phyloP scores from a whole-genome alignment of 2,329 filamentous ascomycete species.

The Xylaria polymorpha region DNA sequence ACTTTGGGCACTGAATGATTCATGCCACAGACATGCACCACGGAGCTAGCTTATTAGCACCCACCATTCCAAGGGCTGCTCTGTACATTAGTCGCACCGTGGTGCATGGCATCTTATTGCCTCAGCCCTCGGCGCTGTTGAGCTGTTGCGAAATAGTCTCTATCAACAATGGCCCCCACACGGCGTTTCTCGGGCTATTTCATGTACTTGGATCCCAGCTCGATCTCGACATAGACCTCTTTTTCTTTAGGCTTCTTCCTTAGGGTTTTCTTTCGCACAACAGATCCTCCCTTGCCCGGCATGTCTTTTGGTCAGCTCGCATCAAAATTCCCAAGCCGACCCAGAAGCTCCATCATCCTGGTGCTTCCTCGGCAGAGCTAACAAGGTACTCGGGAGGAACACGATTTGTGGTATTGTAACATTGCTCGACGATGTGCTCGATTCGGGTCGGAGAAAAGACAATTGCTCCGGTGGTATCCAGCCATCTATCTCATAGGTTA shows the following conservation, averaged over 20 bases:
- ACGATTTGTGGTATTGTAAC: slow-evolving; percentile 10
- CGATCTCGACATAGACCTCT: slow-evolving; percentile 47
- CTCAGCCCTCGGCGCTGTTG: slow-evolving; percentile 34
- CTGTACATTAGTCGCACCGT: slow-evolving; percentile 50
- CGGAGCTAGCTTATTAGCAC: slow-evolving; percentile 43
- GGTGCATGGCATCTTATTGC: slow-evolving; percentile 41
- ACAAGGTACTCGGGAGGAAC: slow-evolving; percentile 4
- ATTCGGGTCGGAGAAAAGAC: slow-evolving; percentile 10
- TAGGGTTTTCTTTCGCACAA: slow-evolving; percentile 31
- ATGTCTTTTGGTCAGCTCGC: slow-evolving; percentile 19
- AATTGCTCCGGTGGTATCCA: neutral
- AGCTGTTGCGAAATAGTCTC: slow-evolving; percentile 37
- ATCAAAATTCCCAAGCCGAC: neutral
- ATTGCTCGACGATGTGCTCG: slow-evolving; percentile 15
- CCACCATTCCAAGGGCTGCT: slow-evolving; percentile 43
- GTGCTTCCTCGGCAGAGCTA: slow-evolving; percentile 16
- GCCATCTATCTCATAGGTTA: slow-evolving; percentile 21
- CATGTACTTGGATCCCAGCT: slow-evolving; percentile 46
- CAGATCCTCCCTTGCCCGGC: slow-evolving; percentile 4
- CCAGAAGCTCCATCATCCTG: slow-evolving; percentile 1
- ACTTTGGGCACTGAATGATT: slow-evolving; percentile 38
- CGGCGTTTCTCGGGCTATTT: slow-evolving; percentile 41
- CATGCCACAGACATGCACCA: slow-evolving; percentile 34
- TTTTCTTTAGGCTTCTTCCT: slow-evolving; percentile 36
- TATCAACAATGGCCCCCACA: slow-evolving; percentile 24